Evolutionary conservation across 1,284 basidiomycete genomes (phyloP).

Genomic region (Pseudozyma tsukubaensis): DNA sequence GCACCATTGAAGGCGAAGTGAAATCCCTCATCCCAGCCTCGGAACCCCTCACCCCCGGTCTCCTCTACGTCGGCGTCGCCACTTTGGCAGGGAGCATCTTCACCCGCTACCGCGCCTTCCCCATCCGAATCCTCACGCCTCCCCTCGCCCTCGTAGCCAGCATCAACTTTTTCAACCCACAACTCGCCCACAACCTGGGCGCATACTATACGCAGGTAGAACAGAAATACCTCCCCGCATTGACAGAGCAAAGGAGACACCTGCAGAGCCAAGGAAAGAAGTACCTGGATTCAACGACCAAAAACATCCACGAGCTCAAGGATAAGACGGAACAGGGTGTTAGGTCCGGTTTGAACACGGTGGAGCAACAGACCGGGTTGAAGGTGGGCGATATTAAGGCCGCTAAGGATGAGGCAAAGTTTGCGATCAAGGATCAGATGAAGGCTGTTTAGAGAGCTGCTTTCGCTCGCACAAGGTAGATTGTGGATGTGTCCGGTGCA

Average conservation of each 20-base stretch:
- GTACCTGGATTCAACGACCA: slow-evolving; percentile 22
- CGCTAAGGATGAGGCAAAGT: slow-evolving; percentile 25
- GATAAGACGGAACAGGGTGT: slow-evolving; percentile 41
- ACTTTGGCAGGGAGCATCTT: slow-evolving; percentile 87
- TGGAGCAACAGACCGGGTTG: slow-evolving; percentile 60
- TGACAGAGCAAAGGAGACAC: slow-evolving; percentile 46
- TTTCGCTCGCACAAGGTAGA: neutral
- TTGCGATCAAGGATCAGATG: slow-evolving; percentile 41
- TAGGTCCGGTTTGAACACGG: slow-evolving; percentile 40
- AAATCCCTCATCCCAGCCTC: slow-evolving; percentile 82
- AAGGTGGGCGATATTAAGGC: slow-evolving; percentile 46
- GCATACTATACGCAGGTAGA: slow-evolving; percentile 60
- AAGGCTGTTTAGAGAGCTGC: slow-evolving; percentile 33
- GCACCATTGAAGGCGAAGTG: slow-evolving; percentile 72
- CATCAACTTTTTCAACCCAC: slow-evolving; percentile 66
- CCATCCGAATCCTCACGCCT: slow-evolving; percentile 65
- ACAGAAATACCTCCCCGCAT: slow-evolving; percentile 35
- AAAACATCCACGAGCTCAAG: slow-evolving; percentile 33
- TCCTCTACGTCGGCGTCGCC: slow-evolving; percentile 78
- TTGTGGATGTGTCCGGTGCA: neutral
- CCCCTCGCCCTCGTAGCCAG: slow-evolving; percentile 58
- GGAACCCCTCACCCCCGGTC: slow-evolving; percentile 84
- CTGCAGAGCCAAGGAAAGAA: slow-evolving; percentile 11
- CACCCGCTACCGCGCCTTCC: slow-evolving; percentile 76
- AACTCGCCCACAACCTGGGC: slow-evolving; percentile 57